Base-by-base conservation (phyloP, 1,284 basidiomycete species). In the Violaceomyces palustris region DNA sequence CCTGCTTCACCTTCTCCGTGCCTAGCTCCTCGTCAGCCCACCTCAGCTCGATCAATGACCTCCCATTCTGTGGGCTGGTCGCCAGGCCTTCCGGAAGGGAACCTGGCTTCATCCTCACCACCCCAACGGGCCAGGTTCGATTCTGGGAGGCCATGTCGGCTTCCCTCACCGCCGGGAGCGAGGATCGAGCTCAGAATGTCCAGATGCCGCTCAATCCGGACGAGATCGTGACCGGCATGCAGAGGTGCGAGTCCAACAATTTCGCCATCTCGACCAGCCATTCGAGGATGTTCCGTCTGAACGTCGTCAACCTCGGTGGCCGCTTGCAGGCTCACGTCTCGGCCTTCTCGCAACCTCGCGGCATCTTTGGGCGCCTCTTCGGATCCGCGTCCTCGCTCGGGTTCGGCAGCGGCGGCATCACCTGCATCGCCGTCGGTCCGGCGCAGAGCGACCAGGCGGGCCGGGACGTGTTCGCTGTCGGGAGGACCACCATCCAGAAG, bases 321-420 rank as follows among this genome's bases (percentile, higher is more conserved):
- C 31, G 51, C 17, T 42, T 66, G 4, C 58, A 60, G 32, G 51
- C 59, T 17, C 48, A 61, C 25, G 27, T 61, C 3, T 19, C 64
- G 9, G 45, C 57, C 9, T 63, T 70, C 36, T 39, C 53, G 2
- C 68, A 69, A 28, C 54, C 55, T 6, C 46, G 64, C 1, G 64
- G 69, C 9, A 29, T 72, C 21, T 43, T 72, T 7, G 61, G 64
- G 6, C 53, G 69, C 12, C 45, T 67, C 12, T 66, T 72, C 34
- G 64, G 64, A 15, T 45, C 59, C 5, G 43, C 53, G 3, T 44
- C 59, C 2, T 47, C 51, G 5, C 51, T 45, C 23, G 50, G 52
- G 3, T 46, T 45, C 23, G 42, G 39, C 29, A 53, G 43, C 29
- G 56, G 62, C n/a, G 49, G 47, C 9, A 58, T 61, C 29, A 21